Conservation (phyloP, 768 basidiomycete genomes). For the Pulveroboletus frians region DNA sequence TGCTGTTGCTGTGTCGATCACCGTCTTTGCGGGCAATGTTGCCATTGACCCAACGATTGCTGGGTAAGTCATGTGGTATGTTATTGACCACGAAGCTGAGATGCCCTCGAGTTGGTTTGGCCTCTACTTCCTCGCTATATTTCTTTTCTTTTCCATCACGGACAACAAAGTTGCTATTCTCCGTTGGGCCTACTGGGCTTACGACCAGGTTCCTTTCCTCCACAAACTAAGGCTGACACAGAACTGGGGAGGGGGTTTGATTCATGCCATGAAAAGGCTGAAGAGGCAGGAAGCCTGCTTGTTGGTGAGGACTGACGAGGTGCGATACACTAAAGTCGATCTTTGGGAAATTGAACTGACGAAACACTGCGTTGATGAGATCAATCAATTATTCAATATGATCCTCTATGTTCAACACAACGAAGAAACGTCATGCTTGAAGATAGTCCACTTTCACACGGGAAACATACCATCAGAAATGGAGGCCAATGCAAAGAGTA, state of each 20-base stretch:
- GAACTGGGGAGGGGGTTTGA: conserved; percentile 41
- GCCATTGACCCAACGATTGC: conserved; percentile 51
- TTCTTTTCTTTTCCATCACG: conserved; percentile 42
- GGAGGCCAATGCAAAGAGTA: conserved; percentile 66
- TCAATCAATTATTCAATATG: conserved; percentile 60
- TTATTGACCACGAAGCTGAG: background rate
- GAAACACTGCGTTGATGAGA: conserved; percentile 35
- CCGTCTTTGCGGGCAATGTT: conserved; percentile 56
- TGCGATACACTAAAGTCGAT: conserved; percentile 23
- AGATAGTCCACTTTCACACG: conserved; percentile 63
- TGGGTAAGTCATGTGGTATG: conserved; percentile 36
- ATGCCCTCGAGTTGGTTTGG: conserved; percentile 48
- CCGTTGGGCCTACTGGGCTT: conserved; percentile 54
- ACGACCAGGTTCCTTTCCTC: conserved; percentile 52
- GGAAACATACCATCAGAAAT: conserved; percentile 61
- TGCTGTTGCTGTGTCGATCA: conserved; percentile 38
- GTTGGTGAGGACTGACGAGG: conserved; percentile 62
- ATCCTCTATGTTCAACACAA: conserved; percentile 61
- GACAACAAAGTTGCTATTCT: conserved; percentile 53
- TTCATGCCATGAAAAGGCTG: conserved; percentile 40
- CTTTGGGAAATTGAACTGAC: background rate
- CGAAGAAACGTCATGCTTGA: conserved; percentile 65
- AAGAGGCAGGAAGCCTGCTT: conserved; percentile 55
- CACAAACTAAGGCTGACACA: conserved; percentile 37
- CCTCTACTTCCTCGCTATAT: conserved; percentile 52